phyloP scores from a whole-genome alignment of 345 rosid genomes.

The Boechera stricta region DNA sequence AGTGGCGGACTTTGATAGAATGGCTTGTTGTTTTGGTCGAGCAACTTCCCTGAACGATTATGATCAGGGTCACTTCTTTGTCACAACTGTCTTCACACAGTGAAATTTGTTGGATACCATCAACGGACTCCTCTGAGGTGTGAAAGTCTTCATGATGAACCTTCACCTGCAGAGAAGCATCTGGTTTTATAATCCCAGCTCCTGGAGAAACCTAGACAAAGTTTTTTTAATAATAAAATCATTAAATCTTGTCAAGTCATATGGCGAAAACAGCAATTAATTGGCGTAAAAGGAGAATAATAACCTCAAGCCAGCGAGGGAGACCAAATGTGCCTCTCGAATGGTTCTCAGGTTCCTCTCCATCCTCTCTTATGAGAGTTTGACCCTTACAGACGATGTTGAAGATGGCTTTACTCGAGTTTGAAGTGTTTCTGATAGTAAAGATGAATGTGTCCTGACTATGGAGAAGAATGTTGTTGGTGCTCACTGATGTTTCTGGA shows the following conservation, averaged over 20 bases:
- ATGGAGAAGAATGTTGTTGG: constrained; percentile 68
- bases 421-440: constrained; percentile 69
- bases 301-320: constrained; percentile 98
- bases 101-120: constrained; percentile 78
- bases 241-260: constrained; percentile 13
- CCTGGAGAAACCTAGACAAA: constrained; percentile 73
- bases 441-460: constrained; percentile 74
- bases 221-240: background rate
- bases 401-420: constrained; percentile 60
- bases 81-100: constrained; percentile 77
- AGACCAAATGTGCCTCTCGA: constrained; percentile 74
- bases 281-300: constrained; percentile 19
- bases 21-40: constrained; percentile 62
- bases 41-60: constrained; percentile 67
- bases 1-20: constrained; percentile 62
- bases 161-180: constrained; percentile 62
- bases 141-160: constrained; percentile 81
- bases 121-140: constrained; percentile 66
- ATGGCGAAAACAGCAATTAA: background rate
- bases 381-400: constrained; percentile 72
- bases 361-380: constrained; percentile 60
- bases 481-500: constrained; percentile 72
- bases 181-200: constrained; percentile 78
- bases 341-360: constrained; percentile 49
- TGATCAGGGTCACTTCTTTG: constrained; percentile 68